Conservation (phyloP, 371 early-diverging fungal genomes). For the Circinella umbellata region DNA sequence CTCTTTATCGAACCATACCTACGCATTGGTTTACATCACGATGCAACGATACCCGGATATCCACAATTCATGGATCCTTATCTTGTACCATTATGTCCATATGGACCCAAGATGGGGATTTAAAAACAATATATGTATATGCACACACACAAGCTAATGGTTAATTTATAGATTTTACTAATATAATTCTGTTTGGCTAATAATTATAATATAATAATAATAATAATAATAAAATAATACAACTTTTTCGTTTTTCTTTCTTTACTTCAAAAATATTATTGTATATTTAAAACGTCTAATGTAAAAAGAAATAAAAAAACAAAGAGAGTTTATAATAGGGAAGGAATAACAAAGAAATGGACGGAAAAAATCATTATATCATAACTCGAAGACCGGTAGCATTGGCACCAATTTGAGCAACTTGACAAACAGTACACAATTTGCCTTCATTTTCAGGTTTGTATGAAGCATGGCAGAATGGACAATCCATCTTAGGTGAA, state of each 20-base stretch:
- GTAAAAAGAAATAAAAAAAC: slow-evolving; percentile 2
- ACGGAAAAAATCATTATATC: slow-evolving; percentile 22
- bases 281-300: slow-evolving; percentile 6
- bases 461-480: slow-evolving; percentile 89
- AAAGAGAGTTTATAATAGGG: slow-evolving; percentile 1
- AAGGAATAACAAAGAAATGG: not conserved
- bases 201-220: not conserved
- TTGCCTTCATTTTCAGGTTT: slow-evolving; percentile 79
- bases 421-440: slow-evolving; percentile 86
- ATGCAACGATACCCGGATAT: slow-evolving; percentile 35
- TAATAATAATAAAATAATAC: not conserved
- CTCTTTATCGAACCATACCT: slow-evolving; percentile 41
- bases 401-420: slow-evolving; percentile 68
- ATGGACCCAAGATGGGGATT: slow-evolving; percentile 18
- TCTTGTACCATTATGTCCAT: slow-evolving; percentile 32
- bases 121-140: not conserved
- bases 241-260: not conserved
- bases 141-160: no score
- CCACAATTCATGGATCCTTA: slow-evolving; percentile 34
- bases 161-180: no score
- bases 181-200: no score
- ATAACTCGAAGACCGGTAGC: slow-evolving; percentile 51
- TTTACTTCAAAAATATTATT: slow-evolving; percentile 3
- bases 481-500: slow-evolving; percentile 76
- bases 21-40: slow-evolving; percentile 31